A percentile compares a stretch with the other conserved stretches of the same genome.
These are phyloP conservation scores for Hypomontagnella submonticulosa DNA, from an alignment of 495 filamentous ascomycete species.

Conservation along the genomic window DNA sequence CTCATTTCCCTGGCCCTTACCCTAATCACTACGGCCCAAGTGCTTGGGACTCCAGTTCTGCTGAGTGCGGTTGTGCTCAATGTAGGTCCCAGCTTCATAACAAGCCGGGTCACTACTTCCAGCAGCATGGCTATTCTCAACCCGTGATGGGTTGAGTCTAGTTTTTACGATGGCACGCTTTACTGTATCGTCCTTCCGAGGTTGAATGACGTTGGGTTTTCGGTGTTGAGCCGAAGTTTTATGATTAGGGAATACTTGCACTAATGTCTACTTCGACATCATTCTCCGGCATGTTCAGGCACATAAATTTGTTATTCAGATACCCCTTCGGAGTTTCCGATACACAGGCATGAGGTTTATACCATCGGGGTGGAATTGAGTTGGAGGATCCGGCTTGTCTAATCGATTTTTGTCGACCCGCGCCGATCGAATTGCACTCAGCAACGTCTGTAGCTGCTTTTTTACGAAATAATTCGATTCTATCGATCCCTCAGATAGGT, in stretches of 20 bases:
- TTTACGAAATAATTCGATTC: slow-evolving; percentile 19
- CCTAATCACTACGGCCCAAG: slow-evolving; percentile 66
- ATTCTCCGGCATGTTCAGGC: slow-evolving; percentile 47
- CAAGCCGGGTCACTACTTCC: slow-evolving; percentile 73
- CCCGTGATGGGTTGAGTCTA: slow-evolving; percentile 67
- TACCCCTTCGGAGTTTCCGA: slow-evolving; percentile 52
- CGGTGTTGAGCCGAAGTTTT: slow-evolving; percentile 10
- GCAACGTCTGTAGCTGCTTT: slow-evolving; percentile 5
- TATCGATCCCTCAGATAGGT: slow-evolving; percentile 1
- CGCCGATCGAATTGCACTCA: slow-evolving; percentile 30
- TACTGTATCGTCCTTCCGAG: slow-evolving; percentile 27
- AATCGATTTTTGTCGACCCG: slow-evolving; percentile 31
- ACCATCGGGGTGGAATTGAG: slow-evolving; percentile 36
- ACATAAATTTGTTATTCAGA: slow-evolving; percentile 51
- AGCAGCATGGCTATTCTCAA: slow-evolving; percentile 70
- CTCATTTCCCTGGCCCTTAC: slow-evolving; percentile 51
- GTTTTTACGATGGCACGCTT: slow-evolving; percentile 19
- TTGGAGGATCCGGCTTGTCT: slow-evolving; percentile 36
- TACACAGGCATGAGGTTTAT: slow-evolving; percentile 46
- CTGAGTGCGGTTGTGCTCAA: slow-evolving; percentile 74
- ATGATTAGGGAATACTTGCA: slow-evolving; percentile 37
- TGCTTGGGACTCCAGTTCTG: slow-evolving; percentile 68
- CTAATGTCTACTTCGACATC: slow-evolving; percentile 49
- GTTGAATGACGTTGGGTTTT: slow-evolving; percentile 4
- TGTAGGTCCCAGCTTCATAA: slow-evolving; percentile 63